phyloP scores from a whole-genome alignment of 1,139 yeast genomes.

The Pichia sp. region DNA sequence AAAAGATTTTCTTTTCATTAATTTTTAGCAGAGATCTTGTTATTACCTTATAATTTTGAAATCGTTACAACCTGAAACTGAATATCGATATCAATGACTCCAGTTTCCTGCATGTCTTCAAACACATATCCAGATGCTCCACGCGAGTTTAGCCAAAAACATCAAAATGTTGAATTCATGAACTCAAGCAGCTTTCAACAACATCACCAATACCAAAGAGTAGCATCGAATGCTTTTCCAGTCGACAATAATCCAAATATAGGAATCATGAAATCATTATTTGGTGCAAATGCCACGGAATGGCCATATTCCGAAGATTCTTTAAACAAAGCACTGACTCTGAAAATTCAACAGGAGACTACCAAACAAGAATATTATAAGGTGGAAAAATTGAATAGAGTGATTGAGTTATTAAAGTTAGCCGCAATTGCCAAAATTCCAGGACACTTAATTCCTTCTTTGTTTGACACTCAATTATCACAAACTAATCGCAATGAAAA shows the following conservation, averaged over 20 bases:
- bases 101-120: too few relatives aligned
- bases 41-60: too few relatives aligned
- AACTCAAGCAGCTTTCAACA: background rate
- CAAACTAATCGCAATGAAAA: background rate
- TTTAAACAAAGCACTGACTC: constrained; percentile 50
- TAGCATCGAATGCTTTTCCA: too few relatives aligned
- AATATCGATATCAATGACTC: too few relatives aligned
- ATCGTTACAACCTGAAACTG: too few relatives aligned
- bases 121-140: too few relatives aligned
- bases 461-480: constrained; percentile 31
- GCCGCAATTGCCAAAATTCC: constrained; percentile 66
- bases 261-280: constrained; percentile 22
- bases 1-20: too few relatives aligned
- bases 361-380: constrained; percentile 77
- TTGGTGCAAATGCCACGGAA: constrained; percentile 44
- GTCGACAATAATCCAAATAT: too few relatives aligned
- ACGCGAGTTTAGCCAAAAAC: too few relatives aligned
- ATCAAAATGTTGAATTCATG: too few relatives aligned
- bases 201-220: background rate
- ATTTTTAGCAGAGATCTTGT: too few relatives aligned
- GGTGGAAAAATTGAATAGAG: constrained; percentile 53
- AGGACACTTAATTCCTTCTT: constrained; percentile 51
- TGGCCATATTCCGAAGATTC: constrained; percentile 63
- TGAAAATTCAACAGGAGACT: constrained; percentile 69
- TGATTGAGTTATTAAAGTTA: constrained; percentile 51